Percentiles rank a stretch among this genome's conserved stretches.
Evolutionary conservation across 768 basidiomycete species (phyloP).

Genomic region (Tulasnella sp.): DNA sequence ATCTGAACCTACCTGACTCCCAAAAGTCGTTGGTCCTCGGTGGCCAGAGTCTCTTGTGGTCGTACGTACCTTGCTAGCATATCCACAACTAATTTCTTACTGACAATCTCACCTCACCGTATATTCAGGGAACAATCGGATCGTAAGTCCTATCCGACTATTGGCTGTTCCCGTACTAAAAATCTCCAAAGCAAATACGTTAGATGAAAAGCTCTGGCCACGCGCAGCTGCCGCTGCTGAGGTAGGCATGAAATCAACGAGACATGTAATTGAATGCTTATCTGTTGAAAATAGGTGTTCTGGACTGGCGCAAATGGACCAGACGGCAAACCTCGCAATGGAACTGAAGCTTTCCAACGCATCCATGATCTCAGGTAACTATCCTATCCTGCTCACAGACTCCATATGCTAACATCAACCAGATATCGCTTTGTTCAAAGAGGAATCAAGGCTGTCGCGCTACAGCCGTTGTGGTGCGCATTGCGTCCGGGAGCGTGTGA

Average conservation of each 20-base stretch:
- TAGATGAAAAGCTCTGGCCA: constrained; percentile 62
- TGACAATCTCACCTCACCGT: constrained; percentile 35
- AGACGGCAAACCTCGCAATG: constrained; percentile 28
- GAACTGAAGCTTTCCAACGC: constrained; percentile 42
- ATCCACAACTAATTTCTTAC: constrained; percentile 2
- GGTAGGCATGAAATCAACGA: too few species aligned
- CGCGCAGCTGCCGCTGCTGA: constrained; percentile 59
- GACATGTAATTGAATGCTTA: too few species aligned
- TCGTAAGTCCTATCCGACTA: constrained; percentile 15
- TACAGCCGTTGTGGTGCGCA: constrained; percentile 66
- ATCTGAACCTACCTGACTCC: constrained; percentile 36
- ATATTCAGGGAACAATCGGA: constrained; percentile 66
- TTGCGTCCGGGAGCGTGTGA: constrained; percentile 47
- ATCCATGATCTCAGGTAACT: constrained; percentile 42
- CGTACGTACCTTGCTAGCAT: not conserved
- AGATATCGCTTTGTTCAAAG: constrained; percentile 45
- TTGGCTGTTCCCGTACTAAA: not conserved
- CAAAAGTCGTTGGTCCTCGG: constrained; percentile 51
- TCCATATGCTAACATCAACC: not conserved
- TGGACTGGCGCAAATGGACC: constrained; percentile 43
- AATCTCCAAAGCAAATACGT: constrained; percentile 34
- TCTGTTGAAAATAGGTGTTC: constrained; percentile 34
- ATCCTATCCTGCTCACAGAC: not conserved
- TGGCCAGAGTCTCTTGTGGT: constrained; percentile 31
- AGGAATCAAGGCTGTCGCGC: constrained; percentile 44